Percentiles rank a stretch among this genome's conserved stretches.
phyloP scores from a whole-genome alignment of 2,329 filamentous ascomycete genomes.

The Calonectria hawksworthii region DNA sequence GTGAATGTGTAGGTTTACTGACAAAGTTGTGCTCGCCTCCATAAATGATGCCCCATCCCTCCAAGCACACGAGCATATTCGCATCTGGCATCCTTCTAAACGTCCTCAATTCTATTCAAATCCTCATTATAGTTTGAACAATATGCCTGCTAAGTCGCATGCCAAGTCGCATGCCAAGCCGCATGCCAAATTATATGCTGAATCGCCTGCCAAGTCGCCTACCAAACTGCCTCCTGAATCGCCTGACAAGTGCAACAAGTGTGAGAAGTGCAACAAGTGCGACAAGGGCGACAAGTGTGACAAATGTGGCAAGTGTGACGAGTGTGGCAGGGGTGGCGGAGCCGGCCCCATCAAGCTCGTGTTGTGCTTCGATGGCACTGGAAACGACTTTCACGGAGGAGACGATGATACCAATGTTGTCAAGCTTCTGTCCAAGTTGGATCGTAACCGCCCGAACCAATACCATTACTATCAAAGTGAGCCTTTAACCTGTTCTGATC shows the following conservation, averaged over 20 bases:
- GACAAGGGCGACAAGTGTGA: too few relatives aligned
- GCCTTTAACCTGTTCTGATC: conserved; percentile 15
- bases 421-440: conserved; percentile 62
- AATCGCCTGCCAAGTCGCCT: background rate
- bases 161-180: background rate
- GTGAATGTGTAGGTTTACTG: background rate
- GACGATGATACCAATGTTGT: conserved; percentile 68
- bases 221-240: background rate
- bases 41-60: background rate
- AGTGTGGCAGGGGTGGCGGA: too few relatives aligned
- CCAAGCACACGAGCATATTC: background rate
- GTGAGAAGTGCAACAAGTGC: too few relatives aligned
- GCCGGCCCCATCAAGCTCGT: conserved; percentile 54
- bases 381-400: conserved; percentile 60
- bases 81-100: background rate
- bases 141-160: background rate
- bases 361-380: conserved; percentile 65
- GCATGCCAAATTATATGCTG: background rate
- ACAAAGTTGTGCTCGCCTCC: background rate
- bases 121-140: background rate
- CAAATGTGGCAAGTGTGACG: too few relatives aligned
- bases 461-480: conserved; percentile 65
- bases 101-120: background rate
- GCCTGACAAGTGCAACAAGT: background rate
- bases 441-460: conserved; percentile 58